These are phyloP conservation scores for Leccinum pallidistipes DNA, from an alignment of 1,284 basidiomycete genomes.

Conservation along the genomic window DNA sequence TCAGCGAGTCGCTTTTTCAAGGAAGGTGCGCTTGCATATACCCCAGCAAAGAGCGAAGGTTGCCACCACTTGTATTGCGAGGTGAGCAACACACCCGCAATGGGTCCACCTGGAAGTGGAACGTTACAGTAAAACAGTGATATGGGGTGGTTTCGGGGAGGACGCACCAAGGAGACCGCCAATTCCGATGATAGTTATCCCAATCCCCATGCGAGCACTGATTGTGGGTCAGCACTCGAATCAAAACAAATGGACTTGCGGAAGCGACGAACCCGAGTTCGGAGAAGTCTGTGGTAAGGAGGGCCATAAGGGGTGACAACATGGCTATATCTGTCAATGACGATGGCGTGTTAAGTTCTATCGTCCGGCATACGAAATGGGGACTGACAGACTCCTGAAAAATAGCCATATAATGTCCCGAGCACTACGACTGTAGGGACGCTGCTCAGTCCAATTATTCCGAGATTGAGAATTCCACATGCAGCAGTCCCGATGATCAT, in stretches of 20 bases:
- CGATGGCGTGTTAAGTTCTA: neutral
- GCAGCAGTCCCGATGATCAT: conserved; percentile 23
- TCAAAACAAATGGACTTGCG: neutral
- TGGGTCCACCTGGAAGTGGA: conserved; percentile 21
- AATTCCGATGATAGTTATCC: conserved; percentile 1
- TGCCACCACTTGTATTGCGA: conserved; percentile 32
- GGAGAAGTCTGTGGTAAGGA: conserved; percentile 34
- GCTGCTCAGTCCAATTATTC: conserved; percentile 26
- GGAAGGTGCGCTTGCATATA: conserved; percentile 6
- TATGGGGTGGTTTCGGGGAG: neutral
- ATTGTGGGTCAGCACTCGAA: neutral
- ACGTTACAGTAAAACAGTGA: neutral
- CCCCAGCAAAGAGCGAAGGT: conserved; percentile 28
- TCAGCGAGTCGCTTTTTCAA: neutral
- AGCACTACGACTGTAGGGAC: conserved; percentile 23
- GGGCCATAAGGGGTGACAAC: conserved; percentile 32
- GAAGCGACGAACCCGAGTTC: conserved; percentile 28
- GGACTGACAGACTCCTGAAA: conserved; percentile 38
- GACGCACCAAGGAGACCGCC: conserved; percentile 20
- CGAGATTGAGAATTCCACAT: conserved; percentile 30
- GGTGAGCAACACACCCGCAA: conserved; percentile 30
- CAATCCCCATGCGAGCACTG: conserved; percentile 31
- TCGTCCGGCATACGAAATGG: conserved; percentile 3
- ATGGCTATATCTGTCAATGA: conserved; percentile 33
- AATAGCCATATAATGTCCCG: conserved; percentile 37